Conservation (phyloP, 768 basidiomycete genomes). For the Phylloporus sp. region DNA sequence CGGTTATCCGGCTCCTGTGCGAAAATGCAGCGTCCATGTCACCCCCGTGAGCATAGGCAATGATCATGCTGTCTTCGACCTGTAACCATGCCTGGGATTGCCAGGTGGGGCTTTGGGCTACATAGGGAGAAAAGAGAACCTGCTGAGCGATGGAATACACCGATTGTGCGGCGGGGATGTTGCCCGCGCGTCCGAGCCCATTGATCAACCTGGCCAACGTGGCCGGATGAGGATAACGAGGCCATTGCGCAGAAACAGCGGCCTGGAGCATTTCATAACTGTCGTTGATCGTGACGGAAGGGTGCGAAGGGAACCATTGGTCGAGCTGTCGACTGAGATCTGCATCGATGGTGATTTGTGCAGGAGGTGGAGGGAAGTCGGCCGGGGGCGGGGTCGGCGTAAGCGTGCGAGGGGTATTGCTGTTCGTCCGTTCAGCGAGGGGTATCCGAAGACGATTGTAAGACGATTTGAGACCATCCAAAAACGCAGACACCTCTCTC, state of each 20-base stretch:
- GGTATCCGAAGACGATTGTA: constrained; percentile 20
- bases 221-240: constrained; percentile 46
- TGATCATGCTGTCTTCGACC: constrained; percentile 87
- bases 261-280: constrained; percentile 49
- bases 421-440: constrained; percentile 14
- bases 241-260: constrained; percentile 34
- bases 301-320: constrained; percentile 28
- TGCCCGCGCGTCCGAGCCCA: constrained; percentile 56
- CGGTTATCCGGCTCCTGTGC: constrained; percentile 73
- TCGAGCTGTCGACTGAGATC: constrained; percentile 30
- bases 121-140: constrained; percentile 42
- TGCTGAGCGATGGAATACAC: constrained; percentile 67
- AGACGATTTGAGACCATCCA: constrained; percentile 15
- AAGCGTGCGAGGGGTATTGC: not conserved
- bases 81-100: constrained; percentile 64
- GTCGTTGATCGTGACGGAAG: constrained; percentile 26
- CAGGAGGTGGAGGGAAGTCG: constrained; percentile 9
- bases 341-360: constrained; percentile 21
- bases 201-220: constrained; percentile 62
- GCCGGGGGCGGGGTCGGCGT: constrained; percentile 12
- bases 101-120: constrained; percentile 37
- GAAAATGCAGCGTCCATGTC: constrained; percentile 74
- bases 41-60: constrained; percentile 77
- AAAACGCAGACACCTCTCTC: constrained; percentile 22
- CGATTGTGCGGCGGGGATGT: constrained; percentile 55